Percentiles rank a stretch among this genome's conserved stretches.
Conservation (phyloP, 2,329 filamentous ascomycete genomes). For the Fusarium papillatum region DNA sequence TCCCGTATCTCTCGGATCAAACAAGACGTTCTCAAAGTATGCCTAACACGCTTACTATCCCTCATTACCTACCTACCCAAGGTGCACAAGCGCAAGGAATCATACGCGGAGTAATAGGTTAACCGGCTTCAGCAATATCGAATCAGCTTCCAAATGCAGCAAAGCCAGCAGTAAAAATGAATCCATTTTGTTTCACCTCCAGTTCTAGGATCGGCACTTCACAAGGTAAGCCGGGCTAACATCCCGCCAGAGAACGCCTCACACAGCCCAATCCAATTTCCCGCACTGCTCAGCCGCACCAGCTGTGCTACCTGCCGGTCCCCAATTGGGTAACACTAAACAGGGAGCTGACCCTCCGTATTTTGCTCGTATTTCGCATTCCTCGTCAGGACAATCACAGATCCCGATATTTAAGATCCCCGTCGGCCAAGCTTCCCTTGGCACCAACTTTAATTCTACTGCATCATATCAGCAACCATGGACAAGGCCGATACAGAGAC, state of each 20-base stretch:
- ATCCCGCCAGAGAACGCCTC: background rate
- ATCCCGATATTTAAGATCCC: background rate
- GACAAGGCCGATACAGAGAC: background rate
- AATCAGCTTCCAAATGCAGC: background rate
- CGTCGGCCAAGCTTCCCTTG: background rate
- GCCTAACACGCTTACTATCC: too few species aligned
- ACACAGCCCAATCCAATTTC: background rate
- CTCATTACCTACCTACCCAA: too few species aligned
- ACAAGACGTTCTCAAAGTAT: too few species aligned
- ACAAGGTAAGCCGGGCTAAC: background rate
- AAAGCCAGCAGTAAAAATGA: background rate
- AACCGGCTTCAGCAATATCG: background rate
- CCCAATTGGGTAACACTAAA: background rate
- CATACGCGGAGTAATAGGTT: background rate
- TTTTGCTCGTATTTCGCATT: slow-evolving; percentile 6
- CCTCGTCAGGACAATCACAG: background rate
- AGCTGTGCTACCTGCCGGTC: background rate
- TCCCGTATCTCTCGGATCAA: too few species aligned
- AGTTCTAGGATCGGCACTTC: background rate
- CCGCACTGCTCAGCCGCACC: background rate
- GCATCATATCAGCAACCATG: background rate
- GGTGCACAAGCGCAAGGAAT: too few species aligned
- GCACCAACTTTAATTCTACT: background rate
- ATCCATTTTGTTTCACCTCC: background rate
- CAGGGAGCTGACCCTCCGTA: background rate